A percentile compares a stretch with the other conserved stretches of the same genome.
Evolutionary conservation across 2,329 filamentous ascomycete genomes (phyloP).

Genomic region (Dryadomyces quercivorus): DNA sequence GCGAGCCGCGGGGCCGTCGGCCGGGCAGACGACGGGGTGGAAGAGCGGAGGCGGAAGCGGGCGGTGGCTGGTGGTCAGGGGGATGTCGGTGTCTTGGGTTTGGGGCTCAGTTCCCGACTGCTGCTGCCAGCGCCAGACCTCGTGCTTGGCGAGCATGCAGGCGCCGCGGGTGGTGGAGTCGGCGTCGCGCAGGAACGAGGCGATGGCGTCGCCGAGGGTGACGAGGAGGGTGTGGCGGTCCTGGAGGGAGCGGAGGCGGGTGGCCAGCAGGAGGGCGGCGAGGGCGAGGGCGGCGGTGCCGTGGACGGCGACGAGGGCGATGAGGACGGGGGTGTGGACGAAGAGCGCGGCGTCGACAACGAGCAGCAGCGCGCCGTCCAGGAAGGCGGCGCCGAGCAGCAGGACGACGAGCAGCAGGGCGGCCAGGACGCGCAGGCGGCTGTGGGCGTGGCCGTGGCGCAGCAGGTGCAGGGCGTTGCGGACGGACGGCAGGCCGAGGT

Average conservation of each 20-base stretch:
- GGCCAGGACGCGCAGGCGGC: conserved; percentile 15
- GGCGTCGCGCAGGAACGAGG: conserved; percentile 33
- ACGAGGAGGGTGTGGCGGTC: conserved; percentile 29
- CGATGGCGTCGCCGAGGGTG: conserved; percentile 38
- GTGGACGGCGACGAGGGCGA: conserved; percentile 29
- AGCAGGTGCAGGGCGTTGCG: conserved; percentile 35
- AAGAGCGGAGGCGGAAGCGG: not conserved
- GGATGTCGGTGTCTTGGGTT: not conserved
- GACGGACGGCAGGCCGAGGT: conserved; percentile 40
- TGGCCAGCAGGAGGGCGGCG: conserved; percentile 13
- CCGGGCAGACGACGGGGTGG: conserved; percentile 5
- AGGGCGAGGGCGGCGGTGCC: conserved; percentile 21
- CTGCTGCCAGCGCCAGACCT: conserved; percentile 31
- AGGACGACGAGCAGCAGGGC: conserved; percentile 13
- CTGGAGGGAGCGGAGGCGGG: conserved; percentile 17
- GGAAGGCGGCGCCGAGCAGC: not conserved
- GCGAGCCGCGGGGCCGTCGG: conserved; percentile 18
- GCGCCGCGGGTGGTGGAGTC: conserved; percentile 30
- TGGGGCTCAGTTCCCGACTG: too few species aligned
- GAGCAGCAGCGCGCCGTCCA: conserved; percentile 14
- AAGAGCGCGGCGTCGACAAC: conserved; percentile 20
- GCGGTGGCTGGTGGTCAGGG: not conserved
- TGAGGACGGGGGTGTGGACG: conserved; percentile 31
- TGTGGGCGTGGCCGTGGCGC: not conserved
- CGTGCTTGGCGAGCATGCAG: conserved; percentile 32